These are phyloP conservation scores for Fusarium siculi DNA, from an alignment of 2,329 filamentous ascomycete genomes.

Conservation along the genomic window DNA sequence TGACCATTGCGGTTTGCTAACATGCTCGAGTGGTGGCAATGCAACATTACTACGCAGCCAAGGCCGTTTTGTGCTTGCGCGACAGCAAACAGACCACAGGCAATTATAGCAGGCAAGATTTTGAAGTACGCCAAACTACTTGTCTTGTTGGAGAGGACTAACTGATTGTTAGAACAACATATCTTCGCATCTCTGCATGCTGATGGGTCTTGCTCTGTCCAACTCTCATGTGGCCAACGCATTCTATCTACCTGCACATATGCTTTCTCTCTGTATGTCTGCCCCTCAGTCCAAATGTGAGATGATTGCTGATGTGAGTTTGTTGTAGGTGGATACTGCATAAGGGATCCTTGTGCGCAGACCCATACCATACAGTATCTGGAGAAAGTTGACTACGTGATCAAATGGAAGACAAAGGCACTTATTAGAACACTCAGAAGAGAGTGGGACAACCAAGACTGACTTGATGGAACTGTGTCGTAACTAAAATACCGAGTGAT, in stretches of 20 bases:
- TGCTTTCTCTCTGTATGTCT: conserved; percentile 5
- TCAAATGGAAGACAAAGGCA: conserved; percentile 3
- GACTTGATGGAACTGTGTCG: background rate
- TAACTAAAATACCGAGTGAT: too few relatives aligned
- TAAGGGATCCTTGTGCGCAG: background rate
- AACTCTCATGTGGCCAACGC: background rate
- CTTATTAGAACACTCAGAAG: background rate
- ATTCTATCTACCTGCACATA: conserved; percentile 6
- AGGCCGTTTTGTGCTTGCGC: background rate
- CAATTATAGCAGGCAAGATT: background rate
- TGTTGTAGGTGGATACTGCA: conserved; percentile 1
- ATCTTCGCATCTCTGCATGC: background rate
- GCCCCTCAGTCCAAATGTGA: too few relatives aligned
- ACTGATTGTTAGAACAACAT: background rate
- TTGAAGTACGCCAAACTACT: fast-evolving
- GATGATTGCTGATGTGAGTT: fast-evolving
- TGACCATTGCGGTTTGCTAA: fast-evolving
- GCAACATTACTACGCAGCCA: conserved; percentile 12
- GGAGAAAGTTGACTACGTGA: background rate
- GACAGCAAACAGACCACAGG: fast-evolving
- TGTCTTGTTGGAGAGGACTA: background rate
- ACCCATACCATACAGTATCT: background rate
- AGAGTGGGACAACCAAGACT: background rate
- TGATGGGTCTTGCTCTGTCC: background rate
- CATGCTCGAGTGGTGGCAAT: background rate